A percentile compares a stretch with the other conserved stretches of the same genome.
Conservation (phyloP, 2,329 filamentous ascomycete genomes). For the Talaromyces sp. region DNA sequence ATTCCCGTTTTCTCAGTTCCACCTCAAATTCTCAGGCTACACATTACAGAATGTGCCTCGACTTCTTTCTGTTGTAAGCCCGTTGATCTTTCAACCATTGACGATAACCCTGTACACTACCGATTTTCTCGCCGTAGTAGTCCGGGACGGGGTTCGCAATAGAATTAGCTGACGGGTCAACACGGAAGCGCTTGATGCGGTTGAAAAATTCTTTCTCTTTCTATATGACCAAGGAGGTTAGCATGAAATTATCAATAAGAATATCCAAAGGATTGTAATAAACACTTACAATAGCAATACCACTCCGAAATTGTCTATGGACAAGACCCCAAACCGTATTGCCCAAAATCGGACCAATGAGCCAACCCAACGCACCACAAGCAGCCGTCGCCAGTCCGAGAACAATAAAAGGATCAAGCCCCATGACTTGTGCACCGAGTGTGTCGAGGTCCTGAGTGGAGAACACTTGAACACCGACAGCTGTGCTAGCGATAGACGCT, state of each 20-base stretch:
- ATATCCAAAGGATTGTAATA: not conserved
- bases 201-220: constrained; percentile 95
- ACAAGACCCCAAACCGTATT: constrained; percentile 71
- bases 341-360: constrained; percentile 77
- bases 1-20: not conserved
- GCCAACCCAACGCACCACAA: constrained; percentile 78
- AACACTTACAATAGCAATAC: constrained; percentile 62
- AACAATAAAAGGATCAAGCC: constrained; percentile 81
- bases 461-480: constrained; percentile 50
- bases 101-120: constrained; percentile 82
- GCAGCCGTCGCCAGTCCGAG: constrained; percentile 74
- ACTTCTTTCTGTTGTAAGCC: constrained; percentile 88
- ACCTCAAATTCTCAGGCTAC: not conserved
- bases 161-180: constrained; percentile 83
- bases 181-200: constrained; percentile 84
- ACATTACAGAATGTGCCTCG: constrained; percentile 33
- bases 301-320: constrained; percentile 63
- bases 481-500: constrained; percentile 58
- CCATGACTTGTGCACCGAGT: constrained; percentile 62
- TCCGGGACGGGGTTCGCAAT: constrained; percentile 91
- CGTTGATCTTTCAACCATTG: constrained; percentile 97
- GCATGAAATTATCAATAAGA: not conserved
- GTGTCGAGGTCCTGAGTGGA: constrained; percentile 65
- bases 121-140: constrained; percentile 98
- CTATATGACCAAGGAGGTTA: constrained; percentile 33